These are phyloP conservation scores for Karstenula rhodostoma DNA, from an alignment of 2,329 filamentous ascomycete species.

Conservation along the genomic window DNA sequence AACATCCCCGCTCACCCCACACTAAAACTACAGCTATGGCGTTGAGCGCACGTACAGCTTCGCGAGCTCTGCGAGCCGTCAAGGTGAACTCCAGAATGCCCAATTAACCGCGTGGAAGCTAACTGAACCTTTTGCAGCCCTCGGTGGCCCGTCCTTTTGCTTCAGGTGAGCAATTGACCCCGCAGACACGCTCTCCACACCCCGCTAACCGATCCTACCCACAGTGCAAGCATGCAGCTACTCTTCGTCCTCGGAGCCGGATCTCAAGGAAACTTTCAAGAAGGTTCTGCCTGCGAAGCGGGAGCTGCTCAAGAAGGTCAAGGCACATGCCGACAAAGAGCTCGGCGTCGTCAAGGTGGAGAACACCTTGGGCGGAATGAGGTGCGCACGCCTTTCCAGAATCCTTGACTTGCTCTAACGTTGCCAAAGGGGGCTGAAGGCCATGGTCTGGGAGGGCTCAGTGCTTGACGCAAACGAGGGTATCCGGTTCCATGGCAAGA, in stretches of 20 bases:
- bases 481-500: slow-evolving; percentile 96
- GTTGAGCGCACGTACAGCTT: slow-evolving; percentile 68
- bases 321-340: slow-evolving; percentile 80
- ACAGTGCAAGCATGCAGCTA: slow-evolving; percentile 65
- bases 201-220: slow-evolving; percentile 23
- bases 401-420: neutral
- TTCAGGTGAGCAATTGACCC: slow-evolving; percentile 46
- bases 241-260: slow-evolving; percentile 79
- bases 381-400: slow-evolving; percentile 52
- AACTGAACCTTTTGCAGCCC: slow-evolving; percentile 33
- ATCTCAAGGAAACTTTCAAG: slow-evolving; percentile 87
- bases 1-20: slow-evolving; percentile 41
- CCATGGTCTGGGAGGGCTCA: slow-evolving; percentile 98
- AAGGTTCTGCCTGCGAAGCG: slow-evolving; percentile 89
- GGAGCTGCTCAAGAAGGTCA: slow-evolving; percentile 92
- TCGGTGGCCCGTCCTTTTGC: slow-evolving; percentile 42
- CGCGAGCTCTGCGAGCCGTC: slow-evolving; percentile 69
- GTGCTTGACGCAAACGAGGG: slow-evolving; percentile 96
- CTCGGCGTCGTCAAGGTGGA: slow-evolving; percentile 94
- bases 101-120: slow-evolving; percentile 17
- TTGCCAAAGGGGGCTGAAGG: slow-evolving; percentile 76
- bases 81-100: slow-evolving; percentile 60
- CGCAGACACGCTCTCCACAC: slow-evolving; percentile 2
- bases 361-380: slow-evolving; percentile 95
- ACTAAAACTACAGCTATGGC: slow-evolving; percentile 62